Conservation (phyloP, 805 yeast species). For the Vanderwaltozyma verrucispora region DNA sequence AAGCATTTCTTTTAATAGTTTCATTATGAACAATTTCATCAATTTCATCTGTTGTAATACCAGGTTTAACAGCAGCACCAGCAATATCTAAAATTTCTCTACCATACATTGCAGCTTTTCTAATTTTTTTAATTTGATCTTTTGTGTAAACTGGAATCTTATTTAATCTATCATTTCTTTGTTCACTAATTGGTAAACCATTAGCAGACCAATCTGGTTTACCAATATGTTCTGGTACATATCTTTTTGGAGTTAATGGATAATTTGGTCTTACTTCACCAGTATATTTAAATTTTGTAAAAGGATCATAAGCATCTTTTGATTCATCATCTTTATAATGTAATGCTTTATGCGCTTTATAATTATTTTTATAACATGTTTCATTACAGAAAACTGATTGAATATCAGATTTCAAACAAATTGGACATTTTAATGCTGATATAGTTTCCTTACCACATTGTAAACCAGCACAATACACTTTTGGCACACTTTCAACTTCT, state of each 20-base stretch:
- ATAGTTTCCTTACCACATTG: slow-evolving; percentile 78
- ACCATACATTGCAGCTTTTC: slow-evolving; percentile 64
- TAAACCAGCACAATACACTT: slow-evolving; percentile 54
- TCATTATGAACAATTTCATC: slow-evolving; percentile 82
- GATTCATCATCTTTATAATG: slow-evolving; percentile 50
- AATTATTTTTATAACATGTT: slow-evolving; percentile 63
- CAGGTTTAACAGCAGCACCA: slow-evolving; percentile 75
- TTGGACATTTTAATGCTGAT: slow-evolving; percentile 77
- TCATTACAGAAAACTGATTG: slow-evolving; percentile 67
- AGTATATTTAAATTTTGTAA: slow-evolving; percentile 63
- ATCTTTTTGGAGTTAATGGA: slow-evolving; percentile 66
- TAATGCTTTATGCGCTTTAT: slow-evolving; percentile 63
- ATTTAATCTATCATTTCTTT: slow-evolving; percentile 55
- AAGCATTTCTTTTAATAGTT: slow-evolving; percentile 77
- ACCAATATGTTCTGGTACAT: slow-evolving; percentile 59
- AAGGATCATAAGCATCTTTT: slow-evolving; percentile 65
- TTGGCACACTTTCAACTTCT: background rate
- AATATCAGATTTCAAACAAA: slow-evolving; percentile 67
- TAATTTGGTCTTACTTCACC: slow-evolving; percentile 71
- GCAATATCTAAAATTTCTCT: slow-evolving; percentile 87
- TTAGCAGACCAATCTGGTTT: slow-evolving; percentile 75
- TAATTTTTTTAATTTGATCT: slow-evolving; percentile 65
- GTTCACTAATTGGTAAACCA: slow-evolving; percentile 76
- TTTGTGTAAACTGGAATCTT: slow-evolving; percentile 52
- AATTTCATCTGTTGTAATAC: slow-evolving; percentile 86